Evolutionary conservation across 2,329 filamentous ascomycete genomes (phyloP).

Genomic region (Elsinoe fawcettii): DNA sequence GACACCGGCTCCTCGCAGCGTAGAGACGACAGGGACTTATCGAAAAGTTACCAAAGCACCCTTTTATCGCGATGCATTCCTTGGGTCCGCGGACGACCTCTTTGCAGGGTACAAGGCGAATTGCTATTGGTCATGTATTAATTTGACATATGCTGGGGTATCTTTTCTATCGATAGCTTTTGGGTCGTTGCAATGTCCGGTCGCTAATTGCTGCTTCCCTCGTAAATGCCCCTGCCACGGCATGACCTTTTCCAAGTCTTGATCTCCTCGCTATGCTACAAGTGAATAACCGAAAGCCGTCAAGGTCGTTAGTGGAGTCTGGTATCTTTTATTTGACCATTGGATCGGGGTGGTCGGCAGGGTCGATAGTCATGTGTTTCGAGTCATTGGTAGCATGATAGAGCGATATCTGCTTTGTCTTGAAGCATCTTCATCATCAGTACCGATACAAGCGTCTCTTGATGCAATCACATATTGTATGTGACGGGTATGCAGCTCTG

Average conservation of each 20-base stretch:
- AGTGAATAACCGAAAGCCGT: neutral
- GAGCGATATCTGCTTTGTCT: neutral
- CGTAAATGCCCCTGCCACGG: neutral
- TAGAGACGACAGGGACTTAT: neutral
- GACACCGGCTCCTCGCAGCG: neutral
- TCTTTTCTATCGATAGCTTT: constrained; percentile 1
- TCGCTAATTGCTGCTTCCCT: neutral
- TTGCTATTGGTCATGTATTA: neutral
- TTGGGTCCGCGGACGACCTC: neutral
- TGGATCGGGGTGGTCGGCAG: neutral
- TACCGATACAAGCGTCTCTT: no score
- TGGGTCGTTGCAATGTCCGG: neutral
- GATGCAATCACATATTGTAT: no score
- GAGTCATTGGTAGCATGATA: neutral
- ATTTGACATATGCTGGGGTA: constrained; percentile 4
- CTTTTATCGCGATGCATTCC: neutral
- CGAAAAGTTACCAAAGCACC: neutral
- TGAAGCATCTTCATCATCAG: neutral
- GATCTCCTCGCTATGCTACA: neutral
- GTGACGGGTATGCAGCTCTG: neutral
- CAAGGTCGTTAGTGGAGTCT: neutral
- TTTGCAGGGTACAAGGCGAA: neutral
- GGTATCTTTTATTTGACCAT: neutral
- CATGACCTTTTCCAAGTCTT: neutral
- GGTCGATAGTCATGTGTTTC: neutral